Evolutionary conservation across 331 rosid genomes (phyloP).

Genomic region (Dryas integrifolia): DNA sequence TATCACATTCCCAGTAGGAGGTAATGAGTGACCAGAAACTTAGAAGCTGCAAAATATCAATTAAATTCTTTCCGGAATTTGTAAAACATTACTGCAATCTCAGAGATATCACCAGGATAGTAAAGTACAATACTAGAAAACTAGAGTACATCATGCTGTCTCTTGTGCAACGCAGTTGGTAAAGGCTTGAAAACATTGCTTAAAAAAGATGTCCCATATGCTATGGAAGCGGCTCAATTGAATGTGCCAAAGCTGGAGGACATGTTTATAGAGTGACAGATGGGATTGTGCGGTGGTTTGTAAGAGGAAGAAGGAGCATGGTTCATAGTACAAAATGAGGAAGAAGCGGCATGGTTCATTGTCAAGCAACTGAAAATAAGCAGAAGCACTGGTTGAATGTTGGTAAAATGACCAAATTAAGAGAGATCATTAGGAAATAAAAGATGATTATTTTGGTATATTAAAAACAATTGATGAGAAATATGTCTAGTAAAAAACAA

Average conservation of each 20-base stretch:
- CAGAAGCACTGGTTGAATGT: background rate
- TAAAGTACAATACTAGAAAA: background rate
- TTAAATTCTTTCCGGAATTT: background rate
- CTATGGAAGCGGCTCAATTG: background rate
- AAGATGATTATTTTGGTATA: background rate
- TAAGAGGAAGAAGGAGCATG: background rate
- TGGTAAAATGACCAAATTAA: background rate
- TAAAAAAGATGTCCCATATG: background rate
- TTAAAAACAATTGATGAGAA: background rate
- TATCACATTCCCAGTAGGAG: too few species aligned
- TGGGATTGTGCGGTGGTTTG: background rate
- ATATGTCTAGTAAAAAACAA: background rate
- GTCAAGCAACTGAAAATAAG: background rate
- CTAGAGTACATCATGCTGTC: background rate
- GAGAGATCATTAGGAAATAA: background rate
- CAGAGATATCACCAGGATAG: slow-evolving; percentile 1
- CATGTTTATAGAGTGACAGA: background rate
- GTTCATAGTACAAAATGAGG: background rate
- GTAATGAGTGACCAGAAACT: background rate
- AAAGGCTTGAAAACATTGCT: background rate
- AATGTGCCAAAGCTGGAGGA: slow-evolving; percentile 1
- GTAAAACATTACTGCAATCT: background rate
- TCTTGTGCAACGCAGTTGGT: background rate
- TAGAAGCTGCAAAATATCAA: background rate
- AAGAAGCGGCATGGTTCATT: background rate